Conservation (phyloP, 768 basidiomycete species). For the Suillus placidus region DNA sequence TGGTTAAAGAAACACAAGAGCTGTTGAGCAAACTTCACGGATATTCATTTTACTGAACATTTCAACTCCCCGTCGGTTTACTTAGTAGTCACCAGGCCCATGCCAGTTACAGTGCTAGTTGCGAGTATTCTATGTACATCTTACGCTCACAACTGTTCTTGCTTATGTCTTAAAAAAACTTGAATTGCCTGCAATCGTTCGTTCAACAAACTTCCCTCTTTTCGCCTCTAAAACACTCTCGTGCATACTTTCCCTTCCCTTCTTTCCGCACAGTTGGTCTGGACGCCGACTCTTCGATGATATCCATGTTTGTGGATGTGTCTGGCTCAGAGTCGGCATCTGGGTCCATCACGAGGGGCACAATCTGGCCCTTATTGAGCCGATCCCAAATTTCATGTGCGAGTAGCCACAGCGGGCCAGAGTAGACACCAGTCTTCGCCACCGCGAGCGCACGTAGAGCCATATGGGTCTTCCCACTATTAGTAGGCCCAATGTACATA, state of each 20-base stretch:
- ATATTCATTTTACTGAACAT: no score
- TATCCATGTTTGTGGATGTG: slow-evolving; percentile 37
- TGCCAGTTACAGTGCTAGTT: no score
- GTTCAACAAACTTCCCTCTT: no score
- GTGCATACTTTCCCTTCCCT: slow-evolving; percentile 52
- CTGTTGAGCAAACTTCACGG: no score
- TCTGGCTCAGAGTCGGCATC: slow-evolving; percentile 41
- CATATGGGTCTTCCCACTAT: slow-evolving; percentile 95
- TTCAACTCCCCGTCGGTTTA: no score
- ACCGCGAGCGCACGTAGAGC: slow-evolving; percentile 87
- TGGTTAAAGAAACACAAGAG: no score
- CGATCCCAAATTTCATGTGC: slow-evolving; percentile 95
- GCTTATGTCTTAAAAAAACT: no score
- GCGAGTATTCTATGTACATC: no score
- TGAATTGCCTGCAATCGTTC: no score
- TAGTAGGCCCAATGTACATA: slow-evolving; percentile 97
- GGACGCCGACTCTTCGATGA: slow-evolving; percentile 24
- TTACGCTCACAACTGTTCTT: no score
- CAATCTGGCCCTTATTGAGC: slow-evolving; percentile 87
- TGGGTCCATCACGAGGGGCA: slow-evolving; percentile 63
- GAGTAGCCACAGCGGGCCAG: slow-evolving; percentile 88
- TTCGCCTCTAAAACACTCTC: no score
- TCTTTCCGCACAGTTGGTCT: slow-evolving; percentile 33
- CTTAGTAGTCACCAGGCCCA: no score
- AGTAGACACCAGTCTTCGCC: slow-evolving; percentile 76